Base-by-base conservation (phyloP, 805 yeast genomes). In the Barnettozyma californica region DNA sequence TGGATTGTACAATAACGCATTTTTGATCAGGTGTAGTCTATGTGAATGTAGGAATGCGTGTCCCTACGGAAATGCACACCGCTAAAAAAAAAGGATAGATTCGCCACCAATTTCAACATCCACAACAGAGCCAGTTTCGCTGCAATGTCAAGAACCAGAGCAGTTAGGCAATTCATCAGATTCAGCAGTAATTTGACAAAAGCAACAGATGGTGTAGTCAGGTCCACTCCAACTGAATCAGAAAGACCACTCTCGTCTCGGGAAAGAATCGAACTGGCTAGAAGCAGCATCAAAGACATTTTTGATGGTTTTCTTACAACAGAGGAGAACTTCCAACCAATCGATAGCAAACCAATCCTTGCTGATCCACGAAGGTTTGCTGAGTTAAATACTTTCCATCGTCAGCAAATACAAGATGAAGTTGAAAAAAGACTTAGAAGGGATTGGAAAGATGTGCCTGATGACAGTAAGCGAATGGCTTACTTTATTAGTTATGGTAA, bases 401-500 rank as follows among this genome's bases (percentile, higher is more conserved):
- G 82, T 56, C 80, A 83, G 43, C 84, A 80, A 54, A 75, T 74
- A 18, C 66, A 76, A 26, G 72, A 74, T 37, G 83, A 80, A 50
- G 64, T 81, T 62, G 63, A 75, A 54, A 59, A 77, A 25, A 66
- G 67, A 48, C 68, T 66, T 58, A 80, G 76, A 53, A 71, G 71
- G 45, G 71, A 75, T 46, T 86, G 95, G 95, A 62, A 63, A 2
- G 64, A 68, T 37, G 53, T 83, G 41, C 69, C 78, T 4, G 51
- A 51, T 11, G 73, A 76, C 44, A 75, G 75, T 45, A 83, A 84
- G 59, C 69, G 75, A 52, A 68, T 83, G 53, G 74, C 79, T 9
- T 83, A 80, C 61, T 82, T 74, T 66, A 72, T 83, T 27, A 74
- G 83, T 0, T 86, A 81, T 63, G 91, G 91, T 2, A 71, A 83